Conservation (phyloP, 2,329 filamentous ascomycete species). For the Chaetoscypha palmicola region DNA sequence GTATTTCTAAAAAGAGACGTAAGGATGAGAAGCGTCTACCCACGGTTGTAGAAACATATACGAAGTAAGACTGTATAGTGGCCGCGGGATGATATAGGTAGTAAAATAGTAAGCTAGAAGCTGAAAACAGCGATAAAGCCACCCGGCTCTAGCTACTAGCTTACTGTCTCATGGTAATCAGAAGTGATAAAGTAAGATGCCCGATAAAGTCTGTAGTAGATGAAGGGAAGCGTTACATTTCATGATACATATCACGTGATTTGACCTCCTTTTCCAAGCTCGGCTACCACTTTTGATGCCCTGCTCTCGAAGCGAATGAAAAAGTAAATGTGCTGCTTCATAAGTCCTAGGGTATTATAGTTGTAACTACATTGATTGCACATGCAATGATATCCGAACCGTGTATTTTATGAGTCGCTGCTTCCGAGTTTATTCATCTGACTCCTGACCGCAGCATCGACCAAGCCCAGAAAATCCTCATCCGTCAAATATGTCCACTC, state of each 20-base stretch:
- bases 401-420: constrained; percentile 12
- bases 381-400: constrained; percentile 8
- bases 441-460: constrained; percentile 11
- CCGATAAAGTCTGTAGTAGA: constrained; percentile 9
- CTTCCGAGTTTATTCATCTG: constrained; percentile 11
- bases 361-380: constrained; percentile 8
- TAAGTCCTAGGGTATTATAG: constrained; percentile 7
- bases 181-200: constrained; percentile 8
- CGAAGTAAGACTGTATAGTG: too few species aligned
- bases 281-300: constrained; percentile 10
- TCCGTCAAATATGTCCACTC: constrained; percentile 11
- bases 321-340: constrained; percentile 6
- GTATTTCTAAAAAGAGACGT: too few species aligned
- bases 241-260: constrained; percentile 9
- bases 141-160: too few species aligned
- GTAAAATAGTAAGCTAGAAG: too few species aligned
- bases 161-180: too few species aligned
- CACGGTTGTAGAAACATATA: too few species aligned
- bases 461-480: constrained; percentile 10
- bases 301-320: constrained; percentile 9
- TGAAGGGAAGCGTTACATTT: constrained; percentile 7
- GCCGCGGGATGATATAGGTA: too few species aligned
- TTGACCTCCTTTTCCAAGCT: constrained; percentile 9
- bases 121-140: too few species aligned
- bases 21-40: too few species aligned